Base-by-base conservation (phyloP, 495 filamentous ascomycete genomes). In the Talaromyces thailandensis region DNA sequence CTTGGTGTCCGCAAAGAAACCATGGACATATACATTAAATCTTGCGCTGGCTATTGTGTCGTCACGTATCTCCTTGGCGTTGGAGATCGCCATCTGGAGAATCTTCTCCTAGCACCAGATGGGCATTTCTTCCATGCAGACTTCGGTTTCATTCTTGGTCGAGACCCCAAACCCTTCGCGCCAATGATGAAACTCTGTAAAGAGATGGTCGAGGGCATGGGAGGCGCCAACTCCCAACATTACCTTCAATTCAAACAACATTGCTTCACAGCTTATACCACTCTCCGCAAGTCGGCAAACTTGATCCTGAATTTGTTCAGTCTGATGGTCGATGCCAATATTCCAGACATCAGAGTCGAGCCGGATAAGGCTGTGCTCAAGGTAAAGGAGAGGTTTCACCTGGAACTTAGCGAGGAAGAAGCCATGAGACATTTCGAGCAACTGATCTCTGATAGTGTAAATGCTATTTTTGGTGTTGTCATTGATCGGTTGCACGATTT, bases 151-250 rank as follows among this genome's bases (percentile, higher is more conserved):
- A 98, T 99, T 64, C 88, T 99, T 8, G 94, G 94, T 35, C 91
- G 94, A 21, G 94, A 99, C 67, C 94, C 94, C 1, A 99, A 99
- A 67, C 94, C 94, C 3, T 97, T 98, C 68, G 92, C 94, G 2
- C 94, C 94, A 1, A 86, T 89, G 64, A 96, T 99, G 87, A 99
- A 99, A 68, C 84, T 99, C 23, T 91, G 89, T 74, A 91, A 92
- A 67, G 94, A 99, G 69, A 99, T 99, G 94, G 89, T 97, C 14
- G 94, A 98, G 67, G 93, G 92, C 59, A 97, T 99, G 94, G 94
- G 94, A 61, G 93, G 95, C 6, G 79, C 85, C 4, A 80, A 81
- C 28, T 90, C 87, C 26, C 83, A 87, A 18, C 85, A 96, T 55
- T 98, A 96, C 70, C 74, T 85, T 14, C 83, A 89, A 51, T 99